These are phyloP conservation scores for Zostera marina DNA, from an alignment of 116 monocot genomes.

Conservation along the genomic window DNA sequence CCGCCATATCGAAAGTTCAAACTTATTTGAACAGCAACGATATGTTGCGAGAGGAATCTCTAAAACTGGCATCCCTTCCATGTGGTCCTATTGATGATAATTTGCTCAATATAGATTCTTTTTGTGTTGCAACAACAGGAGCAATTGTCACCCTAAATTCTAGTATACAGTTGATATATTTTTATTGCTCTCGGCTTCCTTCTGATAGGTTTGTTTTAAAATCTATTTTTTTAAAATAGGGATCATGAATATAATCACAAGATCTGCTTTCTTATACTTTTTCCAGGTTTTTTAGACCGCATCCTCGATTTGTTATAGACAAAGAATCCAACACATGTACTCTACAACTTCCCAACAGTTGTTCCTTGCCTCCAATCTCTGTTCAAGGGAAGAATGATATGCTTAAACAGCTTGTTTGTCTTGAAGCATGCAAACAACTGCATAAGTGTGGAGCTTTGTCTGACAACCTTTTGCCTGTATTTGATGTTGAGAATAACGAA, in stretches of 20 bases:
- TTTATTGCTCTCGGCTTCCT: conserved; percentile 52
- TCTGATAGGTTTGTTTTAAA: conserved; percentile 34
- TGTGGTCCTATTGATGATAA: conserved; percentile 21
- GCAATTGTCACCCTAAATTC: conserved; percentile 43
- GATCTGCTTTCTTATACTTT: background rate
- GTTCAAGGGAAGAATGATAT: conserved; percentile 15
- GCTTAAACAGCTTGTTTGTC: conserved; percentile 38
- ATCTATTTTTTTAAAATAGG: background rate
- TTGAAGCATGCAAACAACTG: conserved; percentile 35
- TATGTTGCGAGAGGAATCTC: conserved; percentile 41
- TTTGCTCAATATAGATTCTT: conserved; percentile 20
- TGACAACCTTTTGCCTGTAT: conserved; percentile 37
- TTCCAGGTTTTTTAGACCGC: conserved; percentile 41
- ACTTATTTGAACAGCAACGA: conserved; percentile 34
- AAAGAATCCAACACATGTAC: conserved; percentile 19
- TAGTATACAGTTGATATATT: conserved; percentile 38
- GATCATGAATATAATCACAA: background rate
- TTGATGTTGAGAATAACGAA: conserved; percentile 17
- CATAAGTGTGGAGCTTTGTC: conserved; percentile 43
- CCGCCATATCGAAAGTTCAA: conserved; percentile 14
- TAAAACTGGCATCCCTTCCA: conserved; percentile 15
- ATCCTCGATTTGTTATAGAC: conserved; percentile 35
- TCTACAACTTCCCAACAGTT: conserved; percentile 36
- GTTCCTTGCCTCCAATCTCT: conserved; percentile 20
- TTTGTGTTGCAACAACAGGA: conserved; percentile 41